Conservation (phyloP, 805 yeast genomes). For the Wickerhamiella australiensis region DNA sequence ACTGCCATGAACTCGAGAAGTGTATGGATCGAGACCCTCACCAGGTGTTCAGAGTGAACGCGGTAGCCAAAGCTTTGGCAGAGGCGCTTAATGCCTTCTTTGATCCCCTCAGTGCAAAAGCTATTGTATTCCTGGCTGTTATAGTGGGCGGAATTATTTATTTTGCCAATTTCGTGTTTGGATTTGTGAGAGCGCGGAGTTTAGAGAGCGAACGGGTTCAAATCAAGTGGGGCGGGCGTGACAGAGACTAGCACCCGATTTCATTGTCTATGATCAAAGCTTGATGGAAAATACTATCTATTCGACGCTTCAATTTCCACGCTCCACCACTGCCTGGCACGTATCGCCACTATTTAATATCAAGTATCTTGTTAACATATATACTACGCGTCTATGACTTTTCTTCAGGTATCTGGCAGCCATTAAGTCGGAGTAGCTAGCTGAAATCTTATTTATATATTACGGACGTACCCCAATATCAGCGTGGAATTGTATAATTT, state of each 20-base stretch:
- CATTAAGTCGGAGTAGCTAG: too few relatives aligned
- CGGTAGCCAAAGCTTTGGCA: slow-evolving; percentile 68
- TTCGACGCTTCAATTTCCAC: too few relatives aligned
- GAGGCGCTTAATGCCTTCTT: slow-evolving; percentile 66
- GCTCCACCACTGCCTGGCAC: too few relatives aligned
- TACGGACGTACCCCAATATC: too few relatives aligned
- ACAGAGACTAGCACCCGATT: not conserved
- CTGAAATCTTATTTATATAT: too few relatives aligned
- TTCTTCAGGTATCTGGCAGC: too few relatives aligned
- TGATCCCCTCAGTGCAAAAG: slow-evolving; percentile 41
- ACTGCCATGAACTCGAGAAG: slow-evolving; percentile 59
- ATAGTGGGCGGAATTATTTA: slow-evolving; percentile 14
- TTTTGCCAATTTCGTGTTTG: slow-evolving; percentile 21
- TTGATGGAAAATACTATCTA: too few relatives aligned
- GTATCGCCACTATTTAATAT: too few relatives aligned
- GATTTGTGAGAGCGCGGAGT: slow-evolving; percentile 19
- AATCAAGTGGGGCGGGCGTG: not conserved
- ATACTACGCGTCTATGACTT: too few relatives aligned
- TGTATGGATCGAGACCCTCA: slow-evolving; percentile 75
- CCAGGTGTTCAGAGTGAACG: slow-evolving; percentile 45
- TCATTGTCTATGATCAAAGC: too few relatives aligned
- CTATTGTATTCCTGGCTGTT: slow-evolving; percentile 15
- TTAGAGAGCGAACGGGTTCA: not conserved
- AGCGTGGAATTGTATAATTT: too few relatives aligned
- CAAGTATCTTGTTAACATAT: too few relatives aligned